Evolutionary conservation across 257 asterid genomes (phyloP), one percentile per base, ranked within the genome.

Genomic region (Nicotiana knightiana): DNA sequence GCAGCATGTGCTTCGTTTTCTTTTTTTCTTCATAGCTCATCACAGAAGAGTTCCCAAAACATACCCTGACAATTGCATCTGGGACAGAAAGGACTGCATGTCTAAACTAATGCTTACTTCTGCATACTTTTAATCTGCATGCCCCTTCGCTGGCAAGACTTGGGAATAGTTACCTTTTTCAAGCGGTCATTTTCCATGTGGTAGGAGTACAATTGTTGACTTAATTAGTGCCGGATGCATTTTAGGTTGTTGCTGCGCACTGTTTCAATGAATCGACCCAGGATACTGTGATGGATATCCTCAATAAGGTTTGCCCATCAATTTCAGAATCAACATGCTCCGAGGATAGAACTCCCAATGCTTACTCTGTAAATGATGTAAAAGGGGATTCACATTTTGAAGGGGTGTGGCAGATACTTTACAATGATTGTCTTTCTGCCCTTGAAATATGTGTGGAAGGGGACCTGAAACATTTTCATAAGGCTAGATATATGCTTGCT

Each of bases 391-490:
- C 70, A 77, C 79, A 81, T 70, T 80, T 88, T 81, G 93, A 90
- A 79, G 88, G 88, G 84, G 90, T 86, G 67, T 93, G 98, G 99
- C 84, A 89, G 87, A 85, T 91, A 84, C 98, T 94, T 81, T 96
- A 96, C 87, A 82, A 66, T 51, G 99, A 96, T 88, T 96, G 99
- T 90, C 94, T 96, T 88, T 91, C 93, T 76, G 98, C 99, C 24
- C 90, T 96, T 26, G 97, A 89, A 87, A 89, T 88, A 82, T 96
- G 99, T 48, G 97, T 93, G 85, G 99, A 96, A 90, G 99, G 99
- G 83, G 99, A 96, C 87, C 97, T 96, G 81, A 96, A 96, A 90
- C 98, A 96, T 88, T 96, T 96, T 83, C 99, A 96, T 81, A 96
- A 96, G 85, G 99, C 99, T 54, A 91, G 99, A 86, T 91, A 93